Conservation (phyloP, 306 rosid species). For the Trifolium fragiferum region DNA sequence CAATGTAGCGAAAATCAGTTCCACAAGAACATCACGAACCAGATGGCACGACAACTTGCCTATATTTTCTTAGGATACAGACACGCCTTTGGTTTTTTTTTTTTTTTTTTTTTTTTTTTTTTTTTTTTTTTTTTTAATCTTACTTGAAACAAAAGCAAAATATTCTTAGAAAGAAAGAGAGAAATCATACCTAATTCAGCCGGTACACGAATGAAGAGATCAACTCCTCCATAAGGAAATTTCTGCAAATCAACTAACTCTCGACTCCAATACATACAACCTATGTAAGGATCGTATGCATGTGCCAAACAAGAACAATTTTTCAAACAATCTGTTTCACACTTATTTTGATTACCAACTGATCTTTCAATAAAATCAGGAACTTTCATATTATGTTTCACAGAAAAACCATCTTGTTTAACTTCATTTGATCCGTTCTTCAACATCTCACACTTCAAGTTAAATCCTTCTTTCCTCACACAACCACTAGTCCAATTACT, state of each 20-base stretch:
- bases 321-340: neutral
- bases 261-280: slow-evolving; percentile 46
- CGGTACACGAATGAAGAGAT: slow-evolving; percentile 30
- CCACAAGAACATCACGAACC: too few species aligned
- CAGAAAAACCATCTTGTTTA: slow-evolving; percentile 25
- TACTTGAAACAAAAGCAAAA: too few species aligned
- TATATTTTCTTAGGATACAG: too few species aligned
- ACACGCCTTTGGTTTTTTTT: too few species aligned
- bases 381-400: slow-evolving; percentile 41
- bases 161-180: neutral
- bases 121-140: too few species aligned
- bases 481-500: slow-evolving; percentile 40
- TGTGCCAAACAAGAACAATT: slow-evolving; percentile 50
- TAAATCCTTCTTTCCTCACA: neutral
- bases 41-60: too few species aligned
- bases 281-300: slow-evolving; percentile 36
- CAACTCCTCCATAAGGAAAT: slow-evolving; percentile 40
- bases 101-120: too few species aligned
- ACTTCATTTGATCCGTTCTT: neutral
- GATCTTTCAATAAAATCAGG: slow-evolving; percentile 35
- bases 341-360: neutral
- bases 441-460: slow-evolving; percentile 31
- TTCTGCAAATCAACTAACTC: slow-evolving; percentile 40
- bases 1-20: too few species aligned
- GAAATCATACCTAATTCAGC: slow-evolving; percentile 23